Conservation (phyloP, 1,284 basidiomycete species). For the Rhodofomes roseus region DNA sequence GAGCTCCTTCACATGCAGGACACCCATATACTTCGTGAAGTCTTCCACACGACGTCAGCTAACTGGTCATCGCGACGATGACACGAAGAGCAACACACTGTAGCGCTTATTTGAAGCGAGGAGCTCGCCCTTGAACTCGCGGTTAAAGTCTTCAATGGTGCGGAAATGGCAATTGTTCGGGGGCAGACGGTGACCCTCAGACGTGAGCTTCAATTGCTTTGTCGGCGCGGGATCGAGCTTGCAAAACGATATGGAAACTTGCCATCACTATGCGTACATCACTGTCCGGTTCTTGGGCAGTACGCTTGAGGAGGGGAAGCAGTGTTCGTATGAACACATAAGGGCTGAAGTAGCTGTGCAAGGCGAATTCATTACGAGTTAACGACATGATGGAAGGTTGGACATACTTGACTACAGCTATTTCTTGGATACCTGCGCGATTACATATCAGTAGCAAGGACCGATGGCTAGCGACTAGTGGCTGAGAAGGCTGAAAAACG, state of each 20-base stretch:
- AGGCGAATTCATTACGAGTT: background rate
- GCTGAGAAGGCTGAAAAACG: background rate
- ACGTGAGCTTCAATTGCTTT: constrained; percentile 10
- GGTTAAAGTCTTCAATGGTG: constrained; percentile 38
- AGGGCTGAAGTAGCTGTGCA: constrained; percentile 40
- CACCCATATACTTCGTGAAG: constrained; percentile 32
- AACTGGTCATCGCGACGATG: background rate
- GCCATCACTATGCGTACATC: constrained; percentile 53
- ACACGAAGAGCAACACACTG: constrained; percentile 25
- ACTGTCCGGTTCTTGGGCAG: constrained; percentile 36
- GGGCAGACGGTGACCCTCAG: constrained; percentile 18
- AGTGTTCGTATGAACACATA: constrained; percentile 46
- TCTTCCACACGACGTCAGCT: constrained; percentile 16
- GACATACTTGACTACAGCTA: constrained; percentile 41
- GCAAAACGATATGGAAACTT: constrained; percentile 10
- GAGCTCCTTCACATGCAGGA: constrained; percentile 26
- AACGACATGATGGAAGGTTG: background rate
- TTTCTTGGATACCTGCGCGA: constrained; percentile 31
- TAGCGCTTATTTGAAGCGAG: constrained; percentile 30
- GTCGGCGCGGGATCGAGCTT: constrained; percentile 13
- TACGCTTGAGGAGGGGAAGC: constrained; percentile 44
- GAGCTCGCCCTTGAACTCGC: constrained; percentile 26
- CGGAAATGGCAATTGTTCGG: constrained; percentile 28
- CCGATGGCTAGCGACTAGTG: background rate
- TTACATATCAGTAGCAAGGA: background rate